These are phyloP conservation scores for Tuber magnatum DNA, from an alignment of 495 filamentous ascomycete genomes.

Conservation along the genomic window DNA sequence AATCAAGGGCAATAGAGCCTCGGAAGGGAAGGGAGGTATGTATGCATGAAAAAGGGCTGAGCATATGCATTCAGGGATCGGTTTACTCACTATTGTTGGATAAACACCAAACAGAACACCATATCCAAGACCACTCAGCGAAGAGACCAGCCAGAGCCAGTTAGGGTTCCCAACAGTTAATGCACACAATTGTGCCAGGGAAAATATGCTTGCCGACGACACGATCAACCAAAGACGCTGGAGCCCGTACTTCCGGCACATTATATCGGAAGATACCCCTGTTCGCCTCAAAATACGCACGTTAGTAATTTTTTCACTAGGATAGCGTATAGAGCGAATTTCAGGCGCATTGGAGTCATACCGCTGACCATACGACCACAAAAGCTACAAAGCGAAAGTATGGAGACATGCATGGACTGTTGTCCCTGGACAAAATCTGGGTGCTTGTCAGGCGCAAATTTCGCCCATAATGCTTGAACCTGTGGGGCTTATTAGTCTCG, in stretches of 20 bases:
- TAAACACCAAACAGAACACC: slow-evolving; percentile 93
- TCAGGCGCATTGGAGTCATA: slow-evolving; percentile 41
- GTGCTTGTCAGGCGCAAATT: slow-evolving; percentile 34
- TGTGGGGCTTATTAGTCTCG: slow-evolving; percentile 35
- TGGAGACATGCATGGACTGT: slow-evolving; percentile 88
- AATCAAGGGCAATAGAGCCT: slow-evolving; percentile 4
- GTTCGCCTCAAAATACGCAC: neutral
- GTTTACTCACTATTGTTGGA: slow-evolving; percentile 67
- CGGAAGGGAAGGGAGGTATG: neutral
- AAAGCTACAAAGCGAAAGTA: slow-evolving; percentile 80
- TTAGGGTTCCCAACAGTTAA: slow-evolving; percentile 73
- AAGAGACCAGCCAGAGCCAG: slow-evolving; percentile 67
- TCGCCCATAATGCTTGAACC: slow-evolving; percentile 49
- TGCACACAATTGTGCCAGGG: slow-evolving; percentile 69
- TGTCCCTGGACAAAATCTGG: slow-evolving; percentile 66
- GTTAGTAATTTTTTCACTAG: slow-evolving; percentile 5
- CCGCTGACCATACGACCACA: slow-evolving; percentile 69
- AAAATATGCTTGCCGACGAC: slow-evolving; percentile 68
- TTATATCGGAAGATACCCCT: slow-evolving; percentile 84
- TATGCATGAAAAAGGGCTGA: neutral
- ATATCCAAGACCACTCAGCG: slow-evolving; percentile 80
- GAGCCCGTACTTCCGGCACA: slow-evolving; percentile 62
- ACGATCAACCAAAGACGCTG: slow-evolving; percentile 80
- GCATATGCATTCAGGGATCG: neutral
- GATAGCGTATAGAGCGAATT: neutral